Conservation (phyloP, 805 yeast species). For the Wickerhamiella occidentalis region DNA sequence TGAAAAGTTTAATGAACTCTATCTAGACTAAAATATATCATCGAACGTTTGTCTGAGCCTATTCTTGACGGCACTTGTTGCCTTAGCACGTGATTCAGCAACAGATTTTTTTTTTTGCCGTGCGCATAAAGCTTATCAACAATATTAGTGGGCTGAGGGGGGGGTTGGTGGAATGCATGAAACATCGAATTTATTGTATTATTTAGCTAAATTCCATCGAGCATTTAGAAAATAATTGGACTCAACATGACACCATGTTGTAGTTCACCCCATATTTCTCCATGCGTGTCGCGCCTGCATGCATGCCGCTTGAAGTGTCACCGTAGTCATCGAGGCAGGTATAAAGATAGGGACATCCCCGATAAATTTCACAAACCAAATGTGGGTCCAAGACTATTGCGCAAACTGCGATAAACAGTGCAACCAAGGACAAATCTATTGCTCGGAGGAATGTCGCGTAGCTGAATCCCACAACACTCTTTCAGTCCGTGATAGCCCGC, state of each 20-base stretch:
- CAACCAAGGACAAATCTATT: constrained; percentile 34
- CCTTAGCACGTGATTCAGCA: not conserved
- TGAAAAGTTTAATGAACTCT: not conserved
- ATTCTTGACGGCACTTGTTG: not conserved
- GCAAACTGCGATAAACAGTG: constrained; percentile 45
- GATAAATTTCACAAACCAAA: constrained; percentile 6
- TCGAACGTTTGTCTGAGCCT: not conserved
- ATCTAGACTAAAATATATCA: not conserved
- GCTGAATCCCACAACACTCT: constrained; percentile 11
- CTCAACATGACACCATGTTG: not conserved
- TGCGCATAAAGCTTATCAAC: constrained; percentile 1
- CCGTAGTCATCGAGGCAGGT: constrained; percentile 1
- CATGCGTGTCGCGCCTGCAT: constrained; percentile 7
- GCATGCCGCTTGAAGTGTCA: constrained; percentile 6
- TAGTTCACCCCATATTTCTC: not conserved
- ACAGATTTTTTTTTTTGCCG: not conserved
- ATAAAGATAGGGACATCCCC: constrained; percentile 4
- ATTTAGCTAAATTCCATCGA: not conserved
- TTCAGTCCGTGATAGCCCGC: not conserved
- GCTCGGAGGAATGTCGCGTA: constrained; percentile 35
- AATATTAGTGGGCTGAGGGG: not conserved
- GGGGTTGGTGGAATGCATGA: too few species aligned
- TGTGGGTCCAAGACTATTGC: constrained; percentile 43
- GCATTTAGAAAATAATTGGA: not conserved
- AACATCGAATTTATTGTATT: not conserved